Percentiles rank a stretch among this genome's conserved stretches.
These are phyloP conservation scores for Tetracentron sinense DNA, from an alignment of 164 flowering plant genomes.

Conservation along the genomic window DNA sequence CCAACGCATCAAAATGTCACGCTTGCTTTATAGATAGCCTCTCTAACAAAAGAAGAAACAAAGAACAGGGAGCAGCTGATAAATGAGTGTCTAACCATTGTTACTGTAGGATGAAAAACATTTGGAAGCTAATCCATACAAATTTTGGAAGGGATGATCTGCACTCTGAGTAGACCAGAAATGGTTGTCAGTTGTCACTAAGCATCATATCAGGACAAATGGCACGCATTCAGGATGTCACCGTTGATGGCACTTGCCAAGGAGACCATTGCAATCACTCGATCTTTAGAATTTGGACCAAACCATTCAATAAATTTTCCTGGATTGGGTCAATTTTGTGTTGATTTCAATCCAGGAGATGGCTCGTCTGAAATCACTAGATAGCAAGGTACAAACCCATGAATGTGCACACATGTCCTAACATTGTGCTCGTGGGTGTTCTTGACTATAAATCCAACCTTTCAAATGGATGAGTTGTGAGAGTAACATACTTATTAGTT, in stretches of 20 bases:
- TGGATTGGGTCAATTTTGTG: no score
- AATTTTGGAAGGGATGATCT: no score
- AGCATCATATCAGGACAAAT: no score
- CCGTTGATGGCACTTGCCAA: no score
- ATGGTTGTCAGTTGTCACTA: no score
- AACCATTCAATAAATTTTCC: no score
- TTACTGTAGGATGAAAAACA: neutral
- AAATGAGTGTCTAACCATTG: neutral
- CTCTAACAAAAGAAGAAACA: slow-evolving; percentile 26
- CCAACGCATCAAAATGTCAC: slow-evolving; percentile 10
- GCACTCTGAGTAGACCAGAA: no score
- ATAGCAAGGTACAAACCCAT: neutral
- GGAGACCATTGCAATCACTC: no score
- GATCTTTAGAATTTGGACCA: no score
- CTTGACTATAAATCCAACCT: neutral
- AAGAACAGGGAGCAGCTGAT: neutral
- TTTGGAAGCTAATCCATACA: neutral
- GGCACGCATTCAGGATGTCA: no score
- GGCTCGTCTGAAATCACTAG: no score
- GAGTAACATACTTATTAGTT: slow-evolving; percentile 59
- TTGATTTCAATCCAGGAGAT: no score
- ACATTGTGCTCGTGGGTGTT: neutral
- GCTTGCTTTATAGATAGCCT: slow-evolving; percentile 42
- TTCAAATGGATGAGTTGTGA: neutral
- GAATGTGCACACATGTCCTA: neutral